phyloP scores from a whole-genome alignment of 805 yeast species.

The Metschnikowia dekortorum region DNA sequence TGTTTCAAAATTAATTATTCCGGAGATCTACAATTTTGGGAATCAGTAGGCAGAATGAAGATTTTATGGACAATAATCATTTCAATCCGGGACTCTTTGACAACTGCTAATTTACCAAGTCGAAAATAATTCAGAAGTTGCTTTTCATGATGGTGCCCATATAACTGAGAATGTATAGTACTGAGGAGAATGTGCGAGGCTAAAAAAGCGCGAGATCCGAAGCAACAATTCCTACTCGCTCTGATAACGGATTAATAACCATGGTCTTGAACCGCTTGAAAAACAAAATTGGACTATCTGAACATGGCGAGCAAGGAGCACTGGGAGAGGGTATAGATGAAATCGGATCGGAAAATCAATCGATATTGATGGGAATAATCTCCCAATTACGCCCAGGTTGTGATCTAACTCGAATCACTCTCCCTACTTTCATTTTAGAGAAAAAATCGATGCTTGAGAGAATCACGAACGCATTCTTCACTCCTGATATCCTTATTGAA shows the following conservation, averaged over 20 bases:
- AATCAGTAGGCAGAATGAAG: neutral
- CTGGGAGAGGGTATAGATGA: constrained; percentile 68
- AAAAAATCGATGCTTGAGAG: constrained; percentile 95
- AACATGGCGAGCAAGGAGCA: neutral
- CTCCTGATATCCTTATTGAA: constrained; percentile 66
- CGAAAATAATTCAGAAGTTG: neutral
- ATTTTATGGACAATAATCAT: neutral
- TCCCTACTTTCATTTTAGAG: constrained; percentile 93
- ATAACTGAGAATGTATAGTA: neutral
- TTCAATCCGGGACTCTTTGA: too few species aligned
- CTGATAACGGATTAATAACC: neutral
- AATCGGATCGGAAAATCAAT: constrained; percentile 63
- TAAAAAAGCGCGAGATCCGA: neutral
- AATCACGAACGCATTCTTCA: constrained; percentile 81
- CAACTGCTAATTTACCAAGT: neutral
- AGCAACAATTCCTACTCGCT: neutral
- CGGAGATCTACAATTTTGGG: neutral
- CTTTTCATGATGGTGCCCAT: neutral
- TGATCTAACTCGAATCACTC: constrained; percentile 83
- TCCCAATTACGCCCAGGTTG: constrained; percentile 90
- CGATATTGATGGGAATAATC: constrained; percentile 79
- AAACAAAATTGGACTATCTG: neutral
- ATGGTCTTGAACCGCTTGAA: constrained; percentile 8
- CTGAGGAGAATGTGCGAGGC: neutral
- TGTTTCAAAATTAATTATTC: neutral